These are phyloP conservation scores for Hygrophila difformis DNA, from an alignment of 257 asterid genomes.

Conservation along the genomic window DNA sequence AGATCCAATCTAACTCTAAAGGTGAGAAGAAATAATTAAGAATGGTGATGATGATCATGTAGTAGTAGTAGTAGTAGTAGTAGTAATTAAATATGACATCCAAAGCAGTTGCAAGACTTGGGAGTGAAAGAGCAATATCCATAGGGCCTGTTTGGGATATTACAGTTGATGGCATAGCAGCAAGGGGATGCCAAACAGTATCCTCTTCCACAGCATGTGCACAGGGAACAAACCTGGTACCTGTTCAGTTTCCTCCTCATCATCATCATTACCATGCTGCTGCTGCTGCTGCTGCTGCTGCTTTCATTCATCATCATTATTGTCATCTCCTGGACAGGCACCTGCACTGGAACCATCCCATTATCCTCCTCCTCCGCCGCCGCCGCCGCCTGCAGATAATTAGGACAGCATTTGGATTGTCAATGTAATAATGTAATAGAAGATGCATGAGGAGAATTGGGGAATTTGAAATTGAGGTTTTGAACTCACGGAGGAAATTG, in stretches of 20 bases:
- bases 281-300: too few relatives aligned
- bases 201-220: constrained; percentile 58
- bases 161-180: constrained; percentile 68
- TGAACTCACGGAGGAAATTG: constrained; percentile 17
- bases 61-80: too few relatives aligned
- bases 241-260: constrained; percentile 50
- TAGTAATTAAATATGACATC: constrained; percentile 40
- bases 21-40: too few relatives aligned
- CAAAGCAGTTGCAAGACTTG: constrained; percentile 60
- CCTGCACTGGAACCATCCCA: constrained; percentile 36
- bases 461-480: constrained; percentile 22
- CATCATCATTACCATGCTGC: too few relatives aligned
- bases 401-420: constrained; percentile 5
- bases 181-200: constrained; percentile 58
- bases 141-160: constrained; percentile 68
- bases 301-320: constrained; percentile 35
- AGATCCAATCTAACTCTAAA: too few relatives aligned
- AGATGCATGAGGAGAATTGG: constrained; percentile 15
- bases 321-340: constrained; percentile 31
- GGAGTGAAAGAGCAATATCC: constrained; percentile 68
- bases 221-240: constrained; percentile 57
- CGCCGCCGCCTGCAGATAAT: constrained; percentile 24
- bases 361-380: constrained; percentile 5
- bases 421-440: too few relatives aligned
- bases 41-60: too few relatives aligned